A percentile compares a stretch with the other conserved stretches of the same genome.
Evolutionary conservation across 805 yeast genomes (phyloP).

Genomic region (Saccharomycopsis babjevae): DNA sequence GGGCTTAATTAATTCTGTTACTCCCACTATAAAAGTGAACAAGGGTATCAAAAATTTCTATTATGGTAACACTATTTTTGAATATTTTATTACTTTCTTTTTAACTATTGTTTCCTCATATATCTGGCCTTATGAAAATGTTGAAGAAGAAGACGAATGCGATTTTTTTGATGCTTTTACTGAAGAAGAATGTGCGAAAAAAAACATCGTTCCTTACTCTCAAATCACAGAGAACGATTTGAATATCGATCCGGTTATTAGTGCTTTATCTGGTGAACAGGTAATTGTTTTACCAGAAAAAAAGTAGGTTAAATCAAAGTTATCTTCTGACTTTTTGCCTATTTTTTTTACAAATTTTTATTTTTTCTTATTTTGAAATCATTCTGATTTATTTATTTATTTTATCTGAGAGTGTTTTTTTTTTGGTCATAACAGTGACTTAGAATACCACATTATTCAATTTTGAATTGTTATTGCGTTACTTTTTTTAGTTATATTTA

Average conservation of each 20-base stretch:
- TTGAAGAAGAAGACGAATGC: conserved; percentile 28
- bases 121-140: conserved; percentile 29
- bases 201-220: conserved; percentile 26
- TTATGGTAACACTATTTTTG: conserved; percentile 35
- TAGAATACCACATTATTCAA: no score
- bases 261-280: conserved; percentile 1
- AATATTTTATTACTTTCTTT: conserved; percentile 31
- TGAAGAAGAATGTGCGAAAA: conserved; percentile 27
- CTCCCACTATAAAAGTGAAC: conserved; percentile 22
- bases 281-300: conserved; percentile 1
- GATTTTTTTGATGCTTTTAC: conserved; percentile 33
- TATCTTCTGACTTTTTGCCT: background rate
- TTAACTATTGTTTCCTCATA: conserved; percentile 28
- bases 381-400: background rate
- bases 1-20: conserved; percentile 33
- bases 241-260: background rate
- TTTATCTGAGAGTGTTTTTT: no score
- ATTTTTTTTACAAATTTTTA: background rate
- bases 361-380: background rate
- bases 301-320: background rate
- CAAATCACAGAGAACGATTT: background rate
- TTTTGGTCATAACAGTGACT: background rate
- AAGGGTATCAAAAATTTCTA: conserved; percentile 34
- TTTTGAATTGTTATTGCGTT: background rate
- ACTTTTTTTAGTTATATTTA: no score